phyloP scores from a whole-genome alignment of 2,329 filamentous ascomycete species.

The Ramichloridium luteum region DNA sequence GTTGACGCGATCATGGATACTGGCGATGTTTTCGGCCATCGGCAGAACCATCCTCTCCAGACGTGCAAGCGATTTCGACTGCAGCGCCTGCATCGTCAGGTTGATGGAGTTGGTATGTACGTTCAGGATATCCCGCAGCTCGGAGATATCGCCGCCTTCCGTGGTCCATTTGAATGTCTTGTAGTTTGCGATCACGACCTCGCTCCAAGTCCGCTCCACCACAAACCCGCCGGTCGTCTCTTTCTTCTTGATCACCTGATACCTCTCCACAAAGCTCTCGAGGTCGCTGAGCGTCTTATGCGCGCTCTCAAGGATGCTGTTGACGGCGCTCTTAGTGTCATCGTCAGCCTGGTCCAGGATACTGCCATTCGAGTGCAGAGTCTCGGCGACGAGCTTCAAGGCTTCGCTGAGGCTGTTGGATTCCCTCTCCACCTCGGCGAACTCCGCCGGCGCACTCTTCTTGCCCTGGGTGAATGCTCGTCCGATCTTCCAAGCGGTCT shows the following conservation, averaged over 20 bases:
- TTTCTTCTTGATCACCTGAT: constrained; percentile 33
- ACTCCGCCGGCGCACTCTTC: constrained; percentile 29
- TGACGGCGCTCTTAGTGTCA: constrained; percentile 27
- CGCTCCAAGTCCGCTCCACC: constrained; percentile 34
- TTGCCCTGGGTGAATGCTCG: constrained; percentile 32
- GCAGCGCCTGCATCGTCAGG: constrained; percentile 30
- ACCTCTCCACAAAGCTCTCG: constrained; percentile 33
- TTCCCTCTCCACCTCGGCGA: constrained; percentile 32
- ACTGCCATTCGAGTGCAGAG: constrained; percentile 27
- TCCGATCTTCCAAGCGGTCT: constrained; percentile 35
- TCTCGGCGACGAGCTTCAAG: constrained; percentile 34
- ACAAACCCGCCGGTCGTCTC: constrained; percentile 29
- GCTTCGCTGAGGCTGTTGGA: constrained; percentile 31
- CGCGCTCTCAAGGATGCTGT: constrained; percentile 28
- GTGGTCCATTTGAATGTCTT: constrained; percentile 35
- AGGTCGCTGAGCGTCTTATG: constrained; percentile 31
- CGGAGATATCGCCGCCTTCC: constrained; percentile 29
- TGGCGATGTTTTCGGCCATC: constrained; percentile 23
- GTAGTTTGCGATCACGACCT: constrained; percentile 30
- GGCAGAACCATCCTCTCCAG: constrained; percentile 22
- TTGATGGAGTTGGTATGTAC: constrained; percentile 32
- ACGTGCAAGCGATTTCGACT: constrained; percentile 28
- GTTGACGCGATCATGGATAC: constrained; percentile 19
- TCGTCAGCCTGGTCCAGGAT: constrained; percentile 26
- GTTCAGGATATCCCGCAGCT: constrained; percentile 29